Base-by-base conservation (phyloP, 2,329 filamentous ascomycete species). In the Pseudogymnoascus sp. region DNA sequence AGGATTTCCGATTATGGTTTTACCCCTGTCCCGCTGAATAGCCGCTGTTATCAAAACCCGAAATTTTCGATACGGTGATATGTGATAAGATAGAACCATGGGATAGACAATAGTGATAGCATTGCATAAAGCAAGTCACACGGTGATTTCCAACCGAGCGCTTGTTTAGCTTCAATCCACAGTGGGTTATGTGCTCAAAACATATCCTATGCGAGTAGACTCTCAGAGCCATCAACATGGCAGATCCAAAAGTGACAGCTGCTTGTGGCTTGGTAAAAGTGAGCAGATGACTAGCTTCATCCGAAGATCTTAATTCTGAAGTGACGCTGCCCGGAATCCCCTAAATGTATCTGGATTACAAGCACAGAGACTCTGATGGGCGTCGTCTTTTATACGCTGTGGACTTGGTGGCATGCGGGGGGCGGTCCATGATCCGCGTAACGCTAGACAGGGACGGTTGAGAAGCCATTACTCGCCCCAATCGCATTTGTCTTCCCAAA, bases 61-160 rank as follows among this genome's bases (percentile, higher is more conserved):
- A 52, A 16, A 2, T 16, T 52, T 16, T 16, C 42, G 42, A 52
- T 30, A 52, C 7, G 14, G 42, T 30, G 42, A 52, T 52, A 30
- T 52, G 42, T 52, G 42, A 52, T 52, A 52, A 52, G 42, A 52
- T 52, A 52, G 23, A 52, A 28, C 23, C 42, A 14, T 8, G 42
- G 42, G 23, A 52, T 22, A 9, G 16, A 8, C 4, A 39, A 19
- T 19, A 39, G 16, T 41, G 39, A 41, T 52, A 9, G 23, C 42
- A 52, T 16, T 52, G 42, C 42, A 52, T 52, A 16, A 52, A n/a
- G 14, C 42, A 52, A 52, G 42, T 52, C 42, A 52, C 42, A 52
- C 42, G 42, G 30, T 52, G 42, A 4, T 5, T 16, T 52, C 23
- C 23, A 52, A 52, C 23, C 23, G 42, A 28, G 23, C 23, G 42